These are phyloP conservation scores for Aspergillus clavatus DNA, from an alignment of 2,329 filamentous ascomycete genomes.

Conservation along the genomic window DNA sequence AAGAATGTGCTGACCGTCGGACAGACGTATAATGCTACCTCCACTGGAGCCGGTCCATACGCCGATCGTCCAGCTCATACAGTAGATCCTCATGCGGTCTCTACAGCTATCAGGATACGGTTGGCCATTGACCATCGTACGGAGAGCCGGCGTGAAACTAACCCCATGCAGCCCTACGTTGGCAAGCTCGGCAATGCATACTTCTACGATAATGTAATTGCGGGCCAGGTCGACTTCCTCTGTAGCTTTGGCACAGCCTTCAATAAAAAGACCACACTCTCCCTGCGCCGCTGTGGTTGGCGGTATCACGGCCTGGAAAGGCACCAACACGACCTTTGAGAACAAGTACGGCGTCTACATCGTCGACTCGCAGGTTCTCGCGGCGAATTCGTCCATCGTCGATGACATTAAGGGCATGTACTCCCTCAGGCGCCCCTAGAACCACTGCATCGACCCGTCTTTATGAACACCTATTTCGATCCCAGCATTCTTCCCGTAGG, in stretches of 20 bases:
- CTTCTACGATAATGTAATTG: conserved; percentile 57
- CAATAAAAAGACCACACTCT: conserved; percentile 51
- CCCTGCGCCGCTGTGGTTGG: conserved; percentile 59
- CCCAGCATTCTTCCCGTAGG: conserved; percentile 49
- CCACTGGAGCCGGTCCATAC: conserved; percentile 16
- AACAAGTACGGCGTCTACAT: conserved; percentile 67
- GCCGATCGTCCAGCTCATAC: conserved; percentile 56
- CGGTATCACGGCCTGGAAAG: conserved; percentile 66
- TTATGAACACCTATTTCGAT: conserved; percentile 53
- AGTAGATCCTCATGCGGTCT: conserved; percentile 64
- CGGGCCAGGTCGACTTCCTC: conserved; percentile 63
- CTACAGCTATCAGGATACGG: conserved; percentile 65
- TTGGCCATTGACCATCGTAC: no score
- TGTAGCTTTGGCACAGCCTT: conserved; percentile 65
- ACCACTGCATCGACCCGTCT: conserved; percentile 55
- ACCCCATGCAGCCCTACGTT: conserved; percentile 52
- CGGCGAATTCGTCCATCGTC: conserved; percentile 48
- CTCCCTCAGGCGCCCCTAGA: conserved; percentile 59
- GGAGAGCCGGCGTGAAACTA: no score
- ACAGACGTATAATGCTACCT: neutral
- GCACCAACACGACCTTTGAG: conserved; percentile 58
- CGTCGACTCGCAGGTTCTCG: conserved; percentile 49
- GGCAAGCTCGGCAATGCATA: conserved; percentile 64
- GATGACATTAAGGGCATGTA: conserved; percentile 45
- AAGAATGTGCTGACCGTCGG: neutral